A percentile compares a stretch with the other conserved stretches of the same genome.
phyloP scores from a whole-genome alignment of 2,329 filamentous ascomycete genomes.

The Amauroascus niger region DNA sequence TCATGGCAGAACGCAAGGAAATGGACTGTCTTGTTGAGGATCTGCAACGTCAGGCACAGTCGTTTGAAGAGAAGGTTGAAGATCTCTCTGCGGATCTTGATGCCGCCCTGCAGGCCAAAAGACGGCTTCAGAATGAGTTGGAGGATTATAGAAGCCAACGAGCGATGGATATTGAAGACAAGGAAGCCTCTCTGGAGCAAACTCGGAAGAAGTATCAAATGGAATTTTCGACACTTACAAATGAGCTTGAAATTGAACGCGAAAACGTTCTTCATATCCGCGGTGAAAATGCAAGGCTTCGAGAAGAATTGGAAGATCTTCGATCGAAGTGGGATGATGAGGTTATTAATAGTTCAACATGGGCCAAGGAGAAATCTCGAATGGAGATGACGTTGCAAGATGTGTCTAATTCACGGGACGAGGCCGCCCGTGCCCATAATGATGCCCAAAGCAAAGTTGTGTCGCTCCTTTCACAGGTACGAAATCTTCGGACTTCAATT shows the following conservation, averaged over 20 bases:
- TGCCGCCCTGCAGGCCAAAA: constrained; percentile 76
- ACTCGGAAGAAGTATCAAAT: constrained; percentile 95
- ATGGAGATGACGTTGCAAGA: constrained; percentile 84
- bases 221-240: constrained; percentile 79
- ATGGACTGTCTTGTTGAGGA: constrained; percentile 84
- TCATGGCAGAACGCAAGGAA: constrained; percentile 85
- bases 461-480: constrained; percentile 78
- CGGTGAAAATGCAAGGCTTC: constrained; percentile 72
- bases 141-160: constrained; percentile 94
- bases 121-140: constrained; percentile 88
- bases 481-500: constrained; percentile 68
- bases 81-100: constrained; percentile 86
- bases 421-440: constrained; percentile 85
- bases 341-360: constrained; percentile 92
- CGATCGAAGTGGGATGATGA: constrained; percentile 97
- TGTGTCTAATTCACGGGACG: constrained; percentile 81
- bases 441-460: constrained; percentile 92
- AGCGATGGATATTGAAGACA: constrained; percentile 93
- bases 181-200: constrained; percentile 90
- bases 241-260: constrained; percentile 85
- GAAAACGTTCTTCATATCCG: constrained; percentile 79
- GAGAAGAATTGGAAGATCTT: constrained; percentile 92
- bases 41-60: constrained; percentile 77
- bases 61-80: constrained; percentile 81
- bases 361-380: constrained; percentile 94